A percentile compares a stretch with the other conserved stretches of the same genome.
Conservation (phyloP, 1,139 yeast genomes). For the Tardiomyces blankii region DNA sequence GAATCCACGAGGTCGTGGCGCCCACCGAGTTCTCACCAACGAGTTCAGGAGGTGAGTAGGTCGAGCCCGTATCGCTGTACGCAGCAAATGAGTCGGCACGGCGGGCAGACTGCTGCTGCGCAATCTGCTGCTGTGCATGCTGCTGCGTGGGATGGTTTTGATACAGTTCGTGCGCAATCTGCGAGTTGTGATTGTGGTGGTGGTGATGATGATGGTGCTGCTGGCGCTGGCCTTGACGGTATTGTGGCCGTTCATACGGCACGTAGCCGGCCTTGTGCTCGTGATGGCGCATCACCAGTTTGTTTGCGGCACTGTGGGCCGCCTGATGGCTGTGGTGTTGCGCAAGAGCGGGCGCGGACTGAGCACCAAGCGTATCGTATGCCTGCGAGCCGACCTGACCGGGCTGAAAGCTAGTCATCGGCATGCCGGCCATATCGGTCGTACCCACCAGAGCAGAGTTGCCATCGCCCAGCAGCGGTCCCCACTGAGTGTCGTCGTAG, state of each 20-base stretch:
- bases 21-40: background rate
- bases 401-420: no score
- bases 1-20: slow-evolving; percentile 5
- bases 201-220: no score
- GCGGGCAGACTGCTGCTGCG: background rate
- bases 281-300: background rate
- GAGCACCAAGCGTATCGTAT: no score
- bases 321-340: no score
- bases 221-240: no score
- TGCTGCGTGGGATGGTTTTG: no score
- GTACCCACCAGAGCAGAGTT: no score
- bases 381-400: no score
- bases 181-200: no score
- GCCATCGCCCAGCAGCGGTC: background rate
- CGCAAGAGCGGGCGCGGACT: no score
- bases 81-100: background rate
- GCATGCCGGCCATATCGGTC: no score
- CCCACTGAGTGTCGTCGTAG: background rate
- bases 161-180: no score
- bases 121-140: background rate
- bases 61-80: background rate
- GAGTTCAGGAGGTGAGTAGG: slow-evolving; percentile 9
- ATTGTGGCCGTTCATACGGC: background rate
- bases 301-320: background rate
- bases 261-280: background rate